A percentile compares a stretch with the other conserved stretches of the same genome.
These are phyloP conservation scores for Sordariomycetes sp. DNA, from an alignment of 2,329 filamentous ascomycete genomes.

Conservation along the genomic window DNA sequence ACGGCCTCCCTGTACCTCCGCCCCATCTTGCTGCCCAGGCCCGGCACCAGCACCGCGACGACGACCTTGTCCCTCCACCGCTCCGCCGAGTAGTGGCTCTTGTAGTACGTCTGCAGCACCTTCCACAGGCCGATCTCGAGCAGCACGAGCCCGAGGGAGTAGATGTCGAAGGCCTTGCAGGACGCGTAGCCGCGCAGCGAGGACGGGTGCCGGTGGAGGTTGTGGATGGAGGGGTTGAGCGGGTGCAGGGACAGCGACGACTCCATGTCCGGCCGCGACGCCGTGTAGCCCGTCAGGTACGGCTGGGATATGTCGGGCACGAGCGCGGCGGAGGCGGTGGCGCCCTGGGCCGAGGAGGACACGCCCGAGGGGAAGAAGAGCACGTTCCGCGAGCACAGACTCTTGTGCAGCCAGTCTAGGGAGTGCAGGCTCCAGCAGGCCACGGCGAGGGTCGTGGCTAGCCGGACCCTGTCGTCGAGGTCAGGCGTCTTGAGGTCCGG, in stretches of 20 bases:
- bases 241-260: conserved; percentile 37
- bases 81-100: conserved; percentile 29
- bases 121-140: conserved; percentile 43
- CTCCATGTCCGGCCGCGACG: conserved; percentile 40
- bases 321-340: conserved; percentile 22
- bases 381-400: conserved; percentile 42
- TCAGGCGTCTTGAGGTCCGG: conserved; percentile 32
- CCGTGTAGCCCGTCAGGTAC: conserved; percentile 45
- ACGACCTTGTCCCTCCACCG: conserved; percentile 32
- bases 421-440: conserved; percentile 41
- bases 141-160: conserved; percentile 40
- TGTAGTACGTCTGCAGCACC: conserved; percentile 28
- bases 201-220: conserved; percentile 37
- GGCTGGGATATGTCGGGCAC: conserved; percentile 31
- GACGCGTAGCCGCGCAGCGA: conserved; percentile 30
- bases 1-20: conserved; percentile 29
- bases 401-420: conserved; percentile 48
- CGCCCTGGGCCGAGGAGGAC: conserved; percentile 17
- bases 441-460: conserved; percentile 31
- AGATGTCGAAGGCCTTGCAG: conserved; percentile 42
- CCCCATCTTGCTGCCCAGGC: conserved; percentile 30
- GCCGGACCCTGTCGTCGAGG: conserved; percentile 29
- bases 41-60: conserved; percentile 28
- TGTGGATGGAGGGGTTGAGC: conserved; percentile 28
- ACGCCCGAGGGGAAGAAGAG: conserved; percentile 39